Base-by-base conservation (phyloP, 805 yeast species). In the Alloascoidea hylecoeti region DNA sequence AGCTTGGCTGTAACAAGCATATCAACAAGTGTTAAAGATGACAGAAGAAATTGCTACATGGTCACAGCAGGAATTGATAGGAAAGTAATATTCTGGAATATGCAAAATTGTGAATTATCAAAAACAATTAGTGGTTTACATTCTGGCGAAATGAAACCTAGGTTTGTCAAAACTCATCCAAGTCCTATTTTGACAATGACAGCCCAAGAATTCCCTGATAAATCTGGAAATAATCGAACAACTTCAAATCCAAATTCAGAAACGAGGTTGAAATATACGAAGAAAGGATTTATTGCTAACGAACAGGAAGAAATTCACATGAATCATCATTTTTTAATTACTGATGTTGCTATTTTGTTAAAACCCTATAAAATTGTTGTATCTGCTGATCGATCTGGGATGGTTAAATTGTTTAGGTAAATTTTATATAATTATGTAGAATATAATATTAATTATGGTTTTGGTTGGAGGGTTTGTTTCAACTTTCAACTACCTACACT, bases 341-440 rank as follows among this genome's bases (percentile, higher is more conserved):
- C 63, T 2, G 77, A 60, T 32, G 55, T 77, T 3, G 65, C 63
- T 0, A 48, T 69, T 14, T 51, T 74, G 13, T 44, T 57, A 13
- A 49, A 53, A 5, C 84, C 84, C 0, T 68, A 66, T 41, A 72
- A 69, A 33, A 67, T 81, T 73, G 51, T 81, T 2, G 57, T 82
- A 2, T 64, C 80, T 2, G 84, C 61, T 2, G 94, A 82, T 46
- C 58, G 84, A 40, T 65, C 72, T 33, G 94, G 94, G 0, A 61
- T 58, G 2, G 60, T 83, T 19, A 73, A 74, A 49, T 68, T 81
- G 2, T 79, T 71, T 51, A 66, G 63, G 46, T 70, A 48, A 23
- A n/a, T n/a, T n/a, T n/a, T n/a, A n/a, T n/a, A n/a, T n/a, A n/a
- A n/a, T n/a, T n/a, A n/a, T n/a, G n/a, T n/a, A n/a, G n/a, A n/a